Conservation (phyloP, 768 basidiomycete species). For the Exidia glandulosa region DNA sequence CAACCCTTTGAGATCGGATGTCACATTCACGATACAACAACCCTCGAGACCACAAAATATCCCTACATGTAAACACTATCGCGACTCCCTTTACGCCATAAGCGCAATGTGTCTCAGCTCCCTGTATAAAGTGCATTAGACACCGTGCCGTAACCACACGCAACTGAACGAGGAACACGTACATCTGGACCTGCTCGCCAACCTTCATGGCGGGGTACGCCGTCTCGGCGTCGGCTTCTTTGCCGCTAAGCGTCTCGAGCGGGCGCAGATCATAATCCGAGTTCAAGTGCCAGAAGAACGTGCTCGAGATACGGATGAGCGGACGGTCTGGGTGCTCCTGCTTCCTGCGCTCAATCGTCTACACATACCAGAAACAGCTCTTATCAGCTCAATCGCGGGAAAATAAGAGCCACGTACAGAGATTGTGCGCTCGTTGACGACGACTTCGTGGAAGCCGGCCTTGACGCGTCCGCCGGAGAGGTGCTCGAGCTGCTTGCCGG, state of each 20-base stretch:
- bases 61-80: too few species aligned
- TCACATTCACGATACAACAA: too few species aligned
- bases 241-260: conserved; percentile 42
- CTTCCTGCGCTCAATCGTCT: conserved; percentile 58
- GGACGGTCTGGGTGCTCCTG: conserved; percentile 60
- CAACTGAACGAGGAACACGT: conserved; percentile 14
- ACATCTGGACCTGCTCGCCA: conserved; percentile 82
- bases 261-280: conserved; percentile 73
- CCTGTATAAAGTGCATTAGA: conserved; percentile 25
- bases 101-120: conserved; percentile 75
- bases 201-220: conserved; percentile 71
- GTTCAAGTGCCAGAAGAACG: conserved; percentile 91
- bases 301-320: conserved; percentile 88
- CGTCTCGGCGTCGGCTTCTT: conserved; percentile 22
- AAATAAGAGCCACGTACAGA: conserved; percentile 31
- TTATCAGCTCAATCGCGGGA: neutral
- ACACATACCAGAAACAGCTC: neutral
- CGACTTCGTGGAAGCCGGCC: conserved; percentile 92
- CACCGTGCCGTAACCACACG: neutral
- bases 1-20: too few species aligned
- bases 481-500: conserved; percentile 91
- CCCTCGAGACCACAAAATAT: too few species aligned
- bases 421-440: conserved; percentile 72
- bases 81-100: conserved; percentile 62
- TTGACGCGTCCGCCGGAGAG: conserved; percentile 75